Evolutionary conservation across 495 filamentous ascomycete species (phyloP), one percentile per base, ranked within the genome.

Genomic region (Friedmanniomyces endolithicus): DNA sequence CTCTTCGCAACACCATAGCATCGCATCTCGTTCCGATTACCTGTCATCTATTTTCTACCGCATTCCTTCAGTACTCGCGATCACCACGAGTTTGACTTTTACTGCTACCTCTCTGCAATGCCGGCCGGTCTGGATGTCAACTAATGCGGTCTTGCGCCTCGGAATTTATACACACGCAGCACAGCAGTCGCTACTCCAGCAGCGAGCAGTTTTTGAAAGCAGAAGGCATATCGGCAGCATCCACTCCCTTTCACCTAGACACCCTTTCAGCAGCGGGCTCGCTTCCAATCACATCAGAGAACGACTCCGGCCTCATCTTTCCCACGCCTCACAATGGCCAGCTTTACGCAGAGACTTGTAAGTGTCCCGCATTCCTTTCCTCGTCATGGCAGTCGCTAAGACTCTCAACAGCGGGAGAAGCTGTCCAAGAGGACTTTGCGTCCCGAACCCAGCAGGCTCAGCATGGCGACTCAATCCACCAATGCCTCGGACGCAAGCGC

Each of bases 61-160:
- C 27, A 9, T 31, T 31, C 9, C 27, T 31, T 31, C 27, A 31
- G 9, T 31, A 31, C 27, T 9, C 27, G 27, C 27, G 27, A 31
- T 31, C 27, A 31, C 4, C 27, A 31, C 27, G 9, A 31, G 9
- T 31, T 9, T 31, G 3, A 31, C 27, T 9, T 9, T 31, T 31
- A 31, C 27, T 4, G 27, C 9, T 9, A 31, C 27, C 27, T 31
- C n/a, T 31, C 3, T 4, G 27, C 27, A 31, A 23, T 27, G 44
- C 19, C 19, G 44, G 24, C 44, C 44, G 8, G 39, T 20, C 20
- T 43, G 37, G 19, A 49, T 50, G 53, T 35, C 53, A 27, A 24
- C 45, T 34, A 50, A 56, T 56, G 53, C 53, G 27, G n/a, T 47
- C 52, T 27, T 55, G 40, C 41, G 16, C 22, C 16, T 22, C 16